Percentiles rank a stretch among this genome's conserved stretches.
Evolutionary conservation across 768 basidiomycete species (phyloP).

Genomic region (Suillus hirtellus): DNA sequence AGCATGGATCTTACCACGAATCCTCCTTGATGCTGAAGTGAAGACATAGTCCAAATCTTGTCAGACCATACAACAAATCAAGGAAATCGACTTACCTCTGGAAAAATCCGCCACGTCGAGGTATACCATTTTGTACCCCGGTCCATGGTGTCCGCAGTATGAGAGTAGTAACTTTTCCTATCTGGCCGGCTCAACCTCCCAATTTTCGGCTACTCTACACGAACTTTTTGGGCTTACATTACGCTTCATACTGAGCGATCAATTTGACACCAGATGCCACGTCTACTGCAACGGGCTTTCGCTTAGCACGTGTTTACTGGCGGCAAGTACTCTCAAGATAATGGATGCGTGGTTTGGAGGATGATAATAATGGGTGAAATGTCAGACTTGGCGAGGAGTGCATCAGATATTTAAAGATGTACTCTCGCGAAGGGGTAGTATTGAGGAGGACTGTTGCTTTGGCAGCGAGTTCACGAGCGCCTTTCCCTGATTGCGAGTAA

Average conservation of each 20-base stretch:
- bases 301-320: slow-evolving; percentile 86
- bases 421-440: slow-evolving; percentile 35
- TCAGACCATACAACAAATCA: slow-evolving; percentile 7
- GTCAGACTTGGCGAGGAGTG: slow-evolving; percentile 66
- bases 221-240: slow-evolving; percentile 65
- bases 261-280: slow-evolving; percentile 62
- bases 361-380: slow-evolving; percentile 73
- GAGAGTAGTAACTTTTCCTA: slow-evolving; percentile 64
- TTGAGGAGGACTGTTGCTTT: slow-evolving; percentile 43
- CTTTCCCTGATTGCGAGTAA: slow-evolving; percentile 76
- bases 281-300: slow-evolving; percentile 87
- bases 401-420: slow-evolving; percentile 46
- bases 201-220: slow-evolving; percentile 84
- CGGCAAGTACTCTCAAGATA: slow-evolving; percentile 59
- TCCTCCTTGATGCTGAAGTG: slow-evolving; percentile 68
- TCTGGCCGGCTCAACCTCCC: slow-evolving; percentile 57
- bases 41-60: neutral
- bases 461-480: slow-evolving; percentile 52
- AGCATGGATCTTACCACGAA: slow-evolving; percentile 62
- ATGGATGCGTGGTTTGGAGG: slow-evolving; percentile 71
- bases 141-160: slow-evolving; percentile 53
- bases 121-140: slow-evolving; percentile 70
- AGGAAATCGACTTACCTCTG: slow-evolving; percentile 54
- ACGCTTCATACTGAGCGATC: slow-evolving; percentile 63
- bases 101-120: slow-evolving; percentile 72